Conservation (phyloP, 768 basidiomycete species). For the Lepiota subincarnata region DNA sequence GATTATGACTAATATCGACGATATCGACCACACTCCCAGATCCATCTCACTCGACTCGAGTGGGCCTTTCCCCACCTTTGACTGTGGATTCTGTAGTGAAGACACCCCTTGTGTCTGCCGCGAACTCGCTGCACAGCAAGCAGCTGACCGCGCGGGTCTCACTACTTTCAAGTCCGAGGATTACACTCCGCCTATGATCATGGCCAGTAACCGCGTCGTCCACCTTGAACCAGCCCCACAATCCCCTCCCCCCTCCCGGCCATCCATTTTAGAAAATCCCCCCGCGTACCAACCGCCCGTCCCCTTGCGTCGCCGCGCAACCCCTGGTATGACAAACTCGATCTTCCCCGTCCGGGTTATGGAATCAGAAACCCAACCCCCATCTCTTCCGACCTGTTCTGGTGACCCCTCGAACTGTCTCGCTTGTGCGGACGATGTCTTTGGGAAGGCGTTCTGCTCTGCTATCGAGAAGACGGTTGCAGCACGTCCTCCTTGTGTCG, state of each 20-base stretch:
- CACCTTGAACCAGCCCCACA: constrained; percentile 16
- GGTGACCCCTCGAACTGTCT: constrained; percentile 85
- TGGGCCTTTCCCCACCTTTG: constrained; percentile 41
- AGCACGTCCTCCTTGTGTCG: constrained; percentile 44
- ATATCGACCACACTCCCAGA: constrained; percentile 27
- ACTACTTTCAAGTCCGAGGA: constrained; percentile 21
- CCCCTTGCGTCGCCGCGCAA: constrained; percentile 62
- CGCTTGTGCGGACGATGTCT: constrained; percentile 81
- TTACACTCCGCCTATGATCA: constrained; percentile 15
- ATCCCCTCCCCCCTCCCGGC: constrained; percentile 12
- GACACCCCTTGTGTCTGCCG: constrained; percentile 74
- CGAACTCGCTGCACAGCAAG: constrained; percentile 54
- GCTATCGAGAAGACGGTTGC: constrained; percentile 65
- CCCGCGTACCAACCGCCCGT: constrained; percentile 81
- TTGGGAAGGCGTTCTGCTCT: constrained; percentile 84
- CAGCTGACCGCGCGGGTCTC: constrained; percentile 19
- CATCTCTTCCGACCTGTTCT: constrained; percentile 51
- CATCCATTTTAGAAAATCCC: constrained; percentile 72
- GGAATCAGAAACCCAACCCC: constrained; percentile 14
- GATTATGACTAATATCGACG: constrained; percentile 26
- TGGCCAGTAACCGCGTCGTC: constrained; percentile 6
- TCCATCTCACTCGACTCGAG: constrained; percentile 20
- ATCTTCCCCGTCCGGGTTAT: constrained; percentile 50
- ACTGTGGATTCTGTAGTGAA: constrained; percentile 75
- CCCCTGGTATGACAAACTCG: constrained; percentile 34